A percentile compares a stretch with the other conserved stretches of the same genome.
These are phyloP conservation scores for Zygosaccharomyces kombuchaensis DNA, from an alignment of 805 yeast species.

Conservation along the genomic window DNA sequence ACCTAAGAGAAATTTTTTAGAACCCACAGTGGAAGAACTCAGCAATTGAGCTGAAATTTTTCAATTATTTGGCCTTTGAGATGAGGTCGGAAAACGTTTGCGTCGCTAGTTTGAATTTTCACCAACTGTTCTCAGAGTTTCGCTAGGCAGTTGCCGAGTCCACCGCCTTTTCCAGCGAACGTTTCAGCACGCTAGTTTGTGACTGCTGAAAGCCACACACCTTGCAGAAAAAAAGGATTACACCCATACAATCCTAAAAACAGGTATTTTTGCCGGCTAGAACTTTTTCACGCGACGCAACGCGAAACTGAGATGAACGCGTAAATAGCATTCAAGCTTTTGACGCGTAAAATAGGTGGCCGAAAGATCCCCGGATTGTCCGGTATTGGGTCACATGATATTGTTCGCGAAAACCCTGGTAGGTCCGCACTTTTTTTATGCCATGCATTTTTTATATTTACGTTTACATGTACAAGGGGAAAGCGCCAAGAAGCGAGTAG, in stretches of 20 bases:
- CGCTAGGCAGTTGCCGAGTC: slow-evolving; percentile 22
- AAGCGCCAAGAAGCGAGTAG: too few species aligned
- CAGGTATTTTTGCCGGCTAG: neutral
- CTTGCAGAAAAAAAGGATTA: too few species aligned
- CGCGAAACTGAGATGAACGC: too few species aligned
- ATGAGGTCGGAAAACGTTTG: slow-evolving; percentile 8
- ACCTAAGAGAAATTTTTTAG: neutral
- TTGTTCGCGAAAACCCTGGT: too few species aligned
- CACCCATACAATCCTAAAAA: neutral
- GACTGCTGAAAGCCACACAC: slow-evolving; percentile 16
- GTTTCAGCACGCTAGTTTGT: slow-evolving; percentile 13
- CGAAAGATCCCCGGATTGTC: too few species aligned
- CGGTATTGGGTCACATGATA: too few species aligned
- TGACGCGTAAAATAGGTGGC: too few species aligned
- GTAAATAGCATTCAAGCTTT: too few species aligned
- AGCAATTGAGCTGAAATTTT: neutral
- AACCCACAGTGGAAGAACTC: neutral
- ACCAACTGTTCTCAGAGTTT: slow-evolving; percentile 25
- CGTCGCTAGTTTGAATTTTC: slow-evolving; percentile 12
- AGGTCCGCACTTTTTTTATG: too few species aligned
- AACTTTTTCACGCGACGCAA: too few species aligned
- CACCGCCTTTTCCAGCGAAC: slow-evolving; percentile 14
- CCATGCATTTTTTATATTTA: too few species aligned
- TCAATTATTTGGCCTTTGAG: slow-evolving; percentile 11
- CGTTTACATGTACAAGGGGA: too few species aligned